Base-by-base conservation (phyloP, 2,329 filamentous ascomycete genomes). In the Talaromyces sp. region DNA sequence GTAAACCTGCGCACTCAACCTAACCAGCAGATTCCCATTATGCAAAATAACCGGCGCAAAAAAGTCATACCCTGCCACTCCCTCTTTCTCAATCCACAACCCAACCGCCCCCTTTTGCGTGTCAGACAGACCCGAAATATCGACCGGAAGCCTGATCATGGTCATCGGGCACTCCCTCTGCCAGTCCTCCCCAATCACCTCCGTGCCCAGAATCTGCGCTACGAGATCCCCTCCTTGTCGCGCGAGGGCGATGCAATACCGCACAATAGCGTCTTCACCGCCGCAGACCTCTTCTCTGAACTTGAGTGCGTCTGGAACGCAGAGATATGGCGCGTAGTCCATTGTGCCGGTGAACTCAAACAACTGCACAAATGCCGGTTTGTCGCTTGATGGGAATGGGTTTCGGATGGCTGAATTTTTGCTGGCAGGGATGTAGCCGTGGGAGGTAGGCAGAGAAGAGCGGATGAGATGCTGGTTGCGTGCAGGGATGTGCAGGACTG, bases 1-100 rank as follows among this genome's bases (percentile, higher is more conserved):
- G 71, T 93, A 97, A 0, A 94, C 82, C 79, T 96, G 91, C 17
- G 85, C 90, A 70, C 88, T 91, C 54, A 96, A 68, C 54, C 93
- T 79, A 0, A 82, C 79, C 89, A 88, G 96, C 71, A 87, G 83
- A 56, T 80, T 79, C 0, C 81, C 82, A 0, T 75, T 80, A 65
- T 92, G 85, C 12, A 81, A 73, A 59, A 85, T 85, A 1, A 89
- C 69, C 0, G 87, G 80, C 56, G 94, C 75, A 67, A 90, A 93
- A 0, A 91, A 94, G 55, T 86, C 80, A 71, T 86, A 83, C n/a
- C 88, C 82, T 0, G 76, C 67, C 11, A 85, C 73, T 62, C 90
- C 69, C 2, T 69, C 78, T 46, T 75, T 71, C 56, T 81, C 69
- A 61, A 90, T 81, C 82, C 87, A 92, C 21, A 82, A 73, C 12